Percentiles rank a stretch among this genome's conserved stretches.
Evolutionary conservation across 768 basidiomycete species (phyloP).

Genomic region (Roridomyces roridus): DNA sequence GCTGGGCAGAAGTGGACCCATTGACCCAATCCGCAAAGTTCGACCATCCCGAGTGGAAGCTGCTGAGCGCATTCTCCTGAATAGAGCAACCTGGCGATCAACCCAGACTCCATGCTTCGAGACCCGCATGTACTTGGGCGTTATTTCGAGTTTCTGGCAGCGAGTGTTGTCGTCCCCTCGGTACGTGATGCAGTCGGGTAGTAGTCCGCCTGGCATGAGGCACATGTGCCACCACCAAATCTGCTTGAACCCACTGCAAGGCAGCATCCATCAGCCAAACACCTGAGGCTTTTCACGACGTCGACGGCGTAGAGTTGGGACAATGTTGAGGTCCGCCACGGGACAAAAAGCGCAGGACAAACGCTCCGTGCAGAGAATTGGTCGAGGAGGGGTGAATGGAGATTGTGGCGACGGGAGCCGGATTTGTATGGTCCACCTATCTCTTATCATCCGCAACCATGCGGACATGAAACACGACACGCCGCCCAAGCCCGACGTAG

Average conservation of each 20-base stretch:
- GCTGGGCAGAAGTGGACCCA: background rate
- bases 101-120: slow-evolving; percentile 28
- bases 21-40: slow-evolving; percentile 31
- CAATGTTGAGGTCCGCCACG: slow-evolving; percentile 3
- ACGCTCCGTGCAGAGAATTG: slow-evolving; percentile 3
- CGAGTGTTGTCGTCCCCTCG: background rate
- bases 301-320: slow-evolving; percentile 5
- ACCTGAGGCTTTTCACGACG: background rate
- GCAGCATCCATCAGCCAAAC: slow-evolving; percentile 6
- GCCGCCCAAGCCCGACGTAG: no score
- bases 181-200: slow-evolving; percentile 28
- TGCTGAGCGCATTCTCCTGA: slow-evolving; percentile 24
- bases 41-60: slow-evolving; percentile 26
- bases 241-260: slow-evolving; percentile 5
- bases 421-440: background rate
- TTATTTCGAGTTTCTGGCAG: slow-evolving; percentile 17
- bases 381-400: background rate
- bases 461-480: no score
- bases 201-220: slow-evolving; percentile 24
- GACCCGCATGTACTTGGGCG: slow-evolving; percentile 24
- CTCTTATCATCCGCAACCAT: no score
- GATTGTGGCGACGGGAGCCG: background rate
- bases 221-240: slow-evolving; percentile 18
- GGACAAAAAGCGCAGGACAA: slow-evolving; percentile 16
- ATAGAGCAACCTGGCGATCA: slow-evolving; percentile 19